phyloP scores from a whole-genome alignment of 257 asterid genomes.

The Marsdenia floribunda region DNA sequence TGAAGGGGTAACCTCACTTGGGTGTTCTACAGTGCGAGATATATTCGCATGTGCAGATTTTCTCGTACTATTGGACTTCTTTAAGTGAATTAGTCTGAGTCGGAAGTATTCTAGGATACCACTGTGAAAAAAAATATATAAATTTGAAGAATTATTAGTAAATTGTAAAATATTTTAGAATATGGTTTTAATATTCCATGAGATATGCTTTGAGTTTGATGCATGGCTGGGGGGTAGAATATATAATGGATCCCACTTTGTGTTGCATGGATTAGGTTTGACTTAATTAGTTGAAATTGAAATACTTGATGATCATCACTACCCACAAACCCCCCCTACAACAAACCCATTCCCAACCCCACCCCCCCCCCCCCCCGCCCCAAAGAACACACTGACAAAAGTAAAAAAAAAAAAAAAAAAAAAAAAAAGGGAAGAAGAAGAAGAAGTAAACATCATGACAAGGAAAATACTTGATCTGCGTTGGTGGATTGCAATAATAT shows the following conservation, averaged over 20 bases:
- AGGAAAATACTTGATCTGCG: background rate
- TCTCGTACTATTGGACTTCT: too few species aligned
- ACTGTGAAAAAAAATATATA: too few species aligned
- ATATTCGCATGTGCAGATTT: too few species aligned
- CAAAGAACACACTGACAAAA: background rate
- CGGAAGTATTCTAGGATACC: too few species aligned
- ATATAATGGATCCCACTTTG: background rate
- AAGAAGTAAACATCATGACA: conserved; percentile 2
- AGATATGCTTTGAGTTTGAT: background rate
- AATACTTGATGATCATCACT: background rate
- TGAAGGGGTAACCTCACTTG: too few species aligned
- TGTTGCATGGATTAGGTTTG: conserved; percentile 19
- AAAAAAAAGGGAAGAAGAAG: background rate
- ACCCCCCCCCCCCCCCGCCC: too few species aligned
- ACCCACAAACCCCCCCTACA: background rate
- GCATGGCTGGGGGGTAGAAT: background rate
- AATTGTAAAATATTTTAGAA: too few species aligned
- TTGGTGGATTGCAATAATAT: conserved; percentile 7
- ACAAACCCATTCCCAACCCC: too few species aligned
- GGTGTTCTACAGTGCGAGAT: too few species aligned
- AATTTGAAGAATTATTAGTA: too few species aligned
- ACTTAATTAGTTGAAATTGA: background rate
- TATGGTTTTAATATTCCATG: background rate
- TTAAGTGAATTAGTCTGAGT: too few species aligned
- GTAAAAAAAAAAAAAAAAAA: too few species aligned